Evolutionary conservation across 495 filamentous ascomycete genomes (phyloP), one percentile per base, ranked within the genome.

Genomic region (Daldinia decipiens): DNA sequence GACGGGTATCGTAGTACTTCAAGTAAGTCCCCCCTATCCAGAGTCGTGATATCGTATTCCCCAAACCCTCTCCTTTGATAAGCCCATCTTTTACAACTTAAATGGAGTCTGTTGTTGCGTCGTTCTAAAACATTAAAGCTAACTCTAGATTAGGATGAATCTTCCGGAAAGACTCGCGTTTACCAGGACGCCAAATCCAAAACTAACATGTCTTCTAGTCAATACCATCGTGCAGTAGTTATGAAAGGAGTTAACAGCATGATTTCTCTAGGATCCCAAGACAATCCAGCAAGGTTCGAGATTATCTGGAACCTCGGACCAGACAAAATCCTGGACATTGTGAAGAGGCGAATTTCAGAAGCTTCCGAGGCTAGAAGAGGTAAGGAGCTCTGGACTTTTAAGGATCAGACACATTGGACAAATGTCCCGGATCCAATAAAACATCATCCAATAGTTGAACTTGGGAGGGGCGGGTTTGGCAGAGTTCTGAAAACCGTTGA

Each of bases 401-500:
- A 5, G 7, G 26, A 40, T 11, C 55, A 26, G 19, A 27, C n/a
- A 7, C 19, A 31, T 21, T 12, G n/a, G 19, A 4, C n/a, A 13
- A 8, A 38, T 31, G 50, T 54, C 27, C 13, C 27, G 5, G 19
- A 29, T 7, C 43, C 43, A 4, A 64, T 59, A n/a, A 5, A 1
- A 4, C 67, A 64, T 9, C 7, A 24, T 11, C 39, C 43, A 0
- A 5, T 57, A 1, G 7, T 4, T 1, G 40, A 66, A 2, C 57
- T 71, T 5, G 68, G 68, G 13, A 24, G 9, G 1, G 68, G 68
- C 3, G 57, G 7, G 3, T 66, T 62, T 36, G 68, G 62, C 1
- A 45, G 4, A 34, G 68, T 71, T 17, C 19, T 12, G 32, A 62
- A 62, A 34, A 66, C 68, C 2, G 32, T 65, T 6, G 68, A 71